Evolutionary conservation across 2,329 filamentous ascomycete genomes (phyloP).

Genomic region (Cadophora gregata): DNA sequence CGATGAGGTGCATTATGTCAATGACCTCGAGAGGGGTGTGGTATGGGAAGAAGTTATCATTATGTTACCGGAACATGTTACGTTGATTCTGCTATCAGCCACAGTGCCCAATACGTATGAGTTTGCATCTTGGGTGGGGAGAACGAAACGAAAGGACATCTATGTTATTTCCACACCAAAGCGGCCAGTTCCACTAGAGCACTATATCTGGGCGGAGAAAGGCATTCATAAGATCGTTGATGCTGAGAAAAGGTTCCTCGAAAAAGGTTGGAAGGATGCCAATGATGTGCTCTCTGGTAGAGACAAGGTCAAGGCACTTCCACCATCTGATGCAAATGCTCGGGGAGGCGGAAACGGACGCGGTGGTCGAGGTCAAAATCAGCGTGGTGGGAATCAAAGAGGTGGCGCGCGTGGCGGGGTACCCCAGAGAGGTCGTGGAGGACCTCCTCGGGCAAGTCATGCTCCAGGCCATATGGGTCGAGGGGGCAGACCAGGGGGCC

Average conservation of each 20-base stretch:
- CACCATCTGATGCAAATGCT: slow-evolving; percentile 46
- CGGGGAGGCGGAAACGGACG: slow-evolving; percentile 57
- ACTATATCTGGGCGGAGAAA: slow-evolving; percentile 95
- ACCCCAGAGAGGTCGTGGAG: slow-evolving; percentile 59
- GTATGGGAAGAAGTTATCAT: slow-evolving; percentile 99
- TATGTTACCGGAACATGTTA: slow-evolving; percentile 97
- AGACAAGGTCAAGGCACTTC: slow-evolving; percentile 70
- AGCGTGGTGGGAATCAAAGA: slow-evolving; percentile 55
- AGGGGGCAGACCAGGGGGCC: slow-evolving; percentile 81
- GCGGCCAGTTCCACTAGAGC: slow-evolving; percentile 90
- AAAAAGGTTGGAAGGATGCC: slow-evolving; percentile 93
- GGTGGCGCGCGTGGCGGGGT: slow-evolving; percentile 58
- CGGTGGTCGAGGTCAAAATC: slow-evolving; percentile 60
- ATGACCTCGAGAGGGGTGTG: slow-evolving; percentile 92
- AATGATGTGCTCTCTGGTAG: slow-evolving; percentile 81
- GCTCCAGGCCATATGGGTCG: slow-evolving; percentile 86
- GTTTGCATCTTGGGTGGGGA: slow-evolving; percentile 97
- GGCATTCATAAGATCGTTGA: slow-evolving; percentile 94
- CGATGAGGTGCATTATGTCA: slow-evolving; percentile 98
- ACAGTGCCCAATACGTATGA: slow-evolving; percentile 98
- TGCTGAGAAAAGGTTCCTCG: slow-evolving; percentile 87
- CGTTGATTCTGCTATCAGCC: slow-evolving; percentile 90
- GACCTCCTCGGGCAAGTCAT: slow-evolving; percentile 57
- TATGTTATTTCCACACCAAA: slow-evolving; percentile 99
- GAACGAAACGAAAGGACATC: slow-evolving; percentile 98